Evolutionary conservation across 148 eudicot species (phyloP).

Genomic region (Vaccinium corymbosum): DNA sequence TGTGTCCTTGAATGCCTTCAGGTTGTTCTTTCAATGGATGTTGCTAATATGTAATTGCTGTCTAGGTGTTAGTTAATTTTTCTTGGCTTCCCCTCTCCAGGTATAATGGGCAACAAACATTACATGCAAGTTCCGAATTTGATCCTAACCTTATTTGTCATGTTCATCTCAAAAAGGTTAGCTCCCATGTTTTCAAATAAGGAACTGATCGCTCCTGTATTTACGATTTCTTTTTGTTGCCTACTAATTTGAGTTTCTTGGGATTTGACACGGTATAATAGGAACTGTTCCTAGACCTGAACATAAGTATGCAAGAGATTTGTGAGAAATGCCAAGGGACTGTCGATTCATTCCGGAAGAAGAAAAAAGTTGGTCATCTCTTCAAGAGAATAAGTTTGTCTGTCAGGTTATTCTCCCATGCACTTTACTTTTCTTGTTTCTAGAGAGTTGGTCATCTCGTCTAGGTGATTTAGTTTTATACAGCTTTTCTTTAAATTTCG

Average conservation of each 20-base stretch:
- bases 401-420: conserved; percentile 37
- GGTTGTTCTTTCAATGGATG: not conserved
- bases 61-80: conserved; percentile 6
- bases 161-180: conserved; percentile 84
- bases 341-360: conserved; percentile 47
- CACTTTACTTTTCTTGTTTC: conserved; percentile 12
- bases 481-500: not conserved
- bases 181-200: conserved; percentile 1
- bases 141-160: conserved; percentile 83
- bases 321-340: conserved; percentile 66
- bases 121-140: conserved; percentile 44
- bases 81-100: conserved; percentile 38
- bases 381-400: conserved; percentile 65
- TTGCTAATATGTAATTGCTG: not conserved
- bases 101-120: conserved; percentile 48
- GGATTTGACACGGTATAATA: conserved; percentile 21
- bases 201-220: conserved; percentile 10
- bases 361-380: conserved; percentile 58
- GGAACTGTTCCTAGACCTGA: conserved; percentile 49
- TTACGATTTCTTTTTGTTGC: not conserved
- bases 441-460: not conserved
- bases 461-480: not conserved
- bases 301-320: conserved; percentile 49
- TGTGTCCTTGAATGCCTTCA: not conserved
- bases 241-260: conserved; percentile 4